Conservation (phyloP, 225 moss, liverwort and hornwort species). For the Bryoerythrophyllum caledonicum region DNA sequence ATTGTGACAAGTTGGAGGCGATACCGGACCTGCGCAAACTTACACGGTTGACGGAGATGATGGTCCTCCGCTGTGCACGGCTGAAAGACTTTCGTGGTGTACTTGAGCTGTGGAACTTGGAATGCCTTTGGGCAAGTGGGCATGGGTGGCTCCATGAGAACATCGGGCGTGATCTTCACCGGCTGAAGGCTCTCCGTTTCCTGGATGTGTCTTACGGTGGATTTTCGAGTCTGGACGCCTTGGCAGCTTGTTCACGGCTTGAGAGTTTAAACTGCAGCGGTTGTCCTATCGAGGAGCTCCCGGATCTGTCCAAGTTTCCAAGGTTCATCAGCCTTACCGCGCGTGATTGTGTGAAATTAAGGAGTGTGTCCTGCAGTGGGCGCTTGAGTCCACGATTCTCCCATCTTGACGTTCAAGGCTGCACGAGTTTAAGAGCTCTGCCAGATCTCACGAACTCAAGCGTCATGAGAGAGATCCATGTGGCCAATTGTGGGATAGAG, state of each 20-base stretch:
- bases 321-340: neutral
- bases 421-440: slow-evolving; percentile 19
- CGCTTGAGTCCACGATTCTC: neutral
- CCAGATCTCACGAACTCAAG: slow-evolving; percentile 5
- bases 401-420: slow-evolving; percentile 3
- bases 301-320: slow-evolving; percentile 17
- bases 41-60: neutral
- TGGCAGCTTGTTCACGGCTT: neutral
- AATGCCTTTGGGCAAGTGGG: neutral
- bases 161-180: neutral
- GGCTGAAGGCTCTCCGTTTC: neutral
- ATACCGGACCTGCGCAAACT: slow-evolving; percentile 16
- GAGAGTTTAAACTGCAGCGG: neutral
- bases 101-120: slow-evolving; percentile 8
- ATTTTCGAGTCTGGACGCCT: neutral
- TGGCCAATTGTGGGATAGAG: slow-evolving; percentile 3
- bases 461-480: slow-evolving; percentile 14
- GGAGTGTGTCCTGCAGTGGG: neutral
- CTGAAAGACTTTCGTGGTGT: slow-evolving; percentile 12
- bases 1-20: slow-evolving; percentile 7
- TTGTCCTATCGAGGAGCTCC: slow-evolving; percentile 17
- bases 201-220: slow-evolving; percentile 7
- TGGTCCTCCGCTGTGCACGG: neutral
- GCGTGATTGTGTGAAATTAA: slow-evolving; percentile 8
- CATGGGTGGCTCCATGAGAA: slow-evolving; percentile 13